Evolutionary conservation across 2,329 filamentous ascomycete genomes (phyloP), one percentile per base, ranked within the genome.

Genomic region (Talaromyces sp.): DNA sequence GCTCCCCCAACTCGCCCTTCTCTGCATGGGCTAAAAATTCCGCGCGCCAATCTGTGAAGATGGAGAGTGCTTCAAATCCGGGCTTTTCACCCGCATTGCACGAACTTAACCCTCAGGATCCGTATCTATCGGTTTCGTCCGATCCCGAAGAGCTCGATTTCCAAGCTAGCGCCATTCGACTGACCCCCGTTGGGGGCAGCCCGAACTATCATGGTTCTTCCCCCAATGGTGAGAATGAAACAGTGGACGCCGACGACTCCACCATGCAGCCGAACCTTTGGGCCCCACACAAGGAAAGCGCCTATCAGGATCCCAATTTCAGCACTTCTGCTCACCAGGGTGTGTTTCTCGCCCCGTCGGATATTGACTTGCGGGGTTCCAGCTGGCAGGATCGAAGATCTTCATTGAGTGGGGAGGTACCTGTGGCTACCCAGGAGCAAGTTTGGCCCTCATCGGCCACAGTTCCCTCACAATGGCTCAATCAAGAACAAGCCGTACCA

Each of bases 61-160:
- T 65, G 56, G 64, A 64, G 47, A 56, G 63, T 53, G 48, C 63
- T 43, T 40, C 59, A 58, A 52, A 62, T 60, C 20, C 55, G 56
- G 53, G 61, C 37, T 55, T 58, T 40, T 68, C 64, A 14, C 55
- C 62, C 32, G 63, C 61, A 40, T 68, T 71, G 53, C 69, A 67
- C 40, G 64, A 71, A 30, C 58, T 68, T 37, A 66, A 62, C 40
- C 62, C 65, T 49, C 65, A 65, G 45, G 73, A 76, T 47, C 69
- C 71, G 19, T 76, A 74, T 57, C 68, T 77, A 7, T 70, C 71
- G 13, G 65, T 70, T 9, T 65, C 70, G 7, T 68, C 69, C 9
- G 70, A 71, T 51, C 70, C 64, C 3, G 74, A 77, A 32, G 72
- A 76, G 58, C 60, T 64, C 13, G 65, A 67, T 27, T 70, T 75